Evolutionary conservation across 179 eudicot species (phyloP), one percentile per base, ranked within the genome.

Genomic region (Silene noctiflora): DNA sequence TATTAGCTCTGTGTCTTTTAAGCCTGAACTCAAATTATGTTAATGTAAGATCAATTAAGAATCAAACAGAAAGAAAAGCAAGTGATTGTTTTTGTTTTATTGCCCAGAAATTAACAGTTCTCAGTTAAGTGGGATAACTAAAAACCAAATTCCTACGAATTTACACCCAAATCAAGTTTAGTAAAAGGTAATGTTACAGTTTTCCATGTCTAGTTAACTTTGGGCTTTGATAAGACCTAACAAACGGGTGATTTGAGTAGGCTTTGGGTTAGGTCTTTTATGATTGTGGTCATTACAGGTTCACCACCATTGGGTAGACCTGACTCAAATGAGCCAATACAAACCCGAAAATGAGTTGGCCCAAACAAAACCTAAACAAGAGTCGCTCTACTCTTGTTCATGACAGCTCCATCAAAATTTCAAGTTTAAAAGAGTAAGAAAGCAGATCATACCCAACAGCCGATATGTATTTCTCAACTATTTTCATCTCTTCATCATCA

Each of bases 401-500:
- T 35, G 62, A 33, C 13, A 48, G 7, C 27, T 29, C 67, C 35
- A 24, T 25, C 27, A 27, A 24, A 21, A 63, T 29, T 5, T 25
- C n/a, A 60, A 20, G 65, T 25, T 46, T 33, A 39, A 16, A 64
- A 29, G 25, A 66, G 31, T 11, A 58, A 77, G 22, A 24, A 20
- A 14, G 20, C 6, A 60, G 5, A 6, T 35, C 42, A 81, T 82
- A 91, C 98, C 93, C 87, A 31, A 56, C 21, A 24, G 77, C 70
- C 68, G 75, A 60, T 42, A 88, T 87, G 69, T 79, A 82, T 70
- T 84, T 83, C 53, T 90, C 88, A 27, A 91, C 81, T 35, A 69
- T 76, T 73, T 87, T 79, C 61, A 79, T 79, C 78, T 90, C 91
- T 64, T 84, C 96, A 65, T 29, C 86, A 42, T 86, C 84, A 65